Evolutionary conservation across 1,284 basidiomycete genomes (phyloP).

Genomic region (Cerioporus squamosus): DNA sequence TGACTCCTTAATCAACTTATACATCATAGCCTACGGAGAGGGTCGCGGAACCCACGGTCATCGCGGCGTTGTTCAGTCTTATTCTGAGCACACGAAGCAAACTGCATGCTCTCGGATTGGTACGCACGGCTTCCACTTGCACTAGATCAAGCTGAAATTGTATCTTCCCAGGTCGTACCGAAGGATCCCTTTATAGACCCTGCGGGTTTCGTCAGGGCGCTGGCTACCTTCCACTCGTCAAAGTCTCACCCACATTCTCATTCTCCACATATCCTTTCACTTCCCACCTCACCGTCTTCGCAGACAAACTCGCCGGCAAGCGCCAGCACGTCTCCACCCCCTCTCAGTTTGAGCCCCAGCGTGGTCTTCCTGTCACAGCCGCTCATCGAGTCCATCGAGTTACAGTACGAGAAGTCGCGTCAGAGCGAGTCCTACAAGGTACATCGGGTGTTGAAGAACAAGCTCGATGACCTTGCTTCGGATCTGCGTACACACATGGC

Average conservation of each 20-base stretch:
- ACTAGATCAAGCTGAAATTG: background rate
- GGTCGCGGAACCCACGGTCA: slow-evolving; percentile 69
- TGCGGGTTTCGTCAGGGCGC: slow-evolving; percentile 45
- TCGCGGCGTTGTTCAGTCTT: slow-evolving; percentile 71
- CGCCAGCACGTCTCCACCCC: slow-evolving; percentile 6
- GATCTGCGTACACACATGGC: slow-evolving; percentile 38
- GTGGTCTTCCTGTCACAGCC: slow-evolving; percentile 46
- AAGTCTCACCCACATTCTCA: slow-evolving; percentile 27
- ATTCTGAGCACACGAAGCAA: slow-evolving; percentile 70
- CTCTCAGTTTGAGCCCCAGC: slow-evolving; percentile 5
- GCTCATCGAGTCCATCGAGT: slow-evolving; percentile 52
- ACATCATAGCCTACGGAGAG: slow-evolving; percentile 63
- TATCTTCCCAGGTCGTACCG: slow-evolving; percentile 49
- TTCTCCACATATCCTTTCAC: slow-evolving; percentile 22
- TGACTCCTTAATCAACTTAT: background rate
- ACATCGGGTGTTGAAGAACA: slow-evolving; percentile 59
- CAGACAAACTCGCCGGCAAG: slow-evolving; percentile 16
- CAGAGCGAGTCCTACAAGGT: slow-evolving; percentile 63
- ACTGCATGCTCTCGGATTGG: slow-evolving; percentile 55
- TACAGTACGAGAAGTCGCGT: slow-evolving; percentile 54
- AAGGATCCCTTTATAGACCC: slow-evolving; percentile 81
- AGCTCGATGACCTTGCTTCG: slow-evolving; percentile 49
- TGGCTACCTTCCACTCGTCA: slow-evolving; percentile 31
- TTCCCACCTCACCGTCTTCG: slow-evolving; percentile 22
- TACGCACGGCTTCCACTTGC: slow-evolving; percentile 26